A percentile compares a stretch with the other conserved stretches of the same genome.
phyloP scores from a whole-genome alignment of 345 rosid genomes.

The Combretum micranthum region DNA sequence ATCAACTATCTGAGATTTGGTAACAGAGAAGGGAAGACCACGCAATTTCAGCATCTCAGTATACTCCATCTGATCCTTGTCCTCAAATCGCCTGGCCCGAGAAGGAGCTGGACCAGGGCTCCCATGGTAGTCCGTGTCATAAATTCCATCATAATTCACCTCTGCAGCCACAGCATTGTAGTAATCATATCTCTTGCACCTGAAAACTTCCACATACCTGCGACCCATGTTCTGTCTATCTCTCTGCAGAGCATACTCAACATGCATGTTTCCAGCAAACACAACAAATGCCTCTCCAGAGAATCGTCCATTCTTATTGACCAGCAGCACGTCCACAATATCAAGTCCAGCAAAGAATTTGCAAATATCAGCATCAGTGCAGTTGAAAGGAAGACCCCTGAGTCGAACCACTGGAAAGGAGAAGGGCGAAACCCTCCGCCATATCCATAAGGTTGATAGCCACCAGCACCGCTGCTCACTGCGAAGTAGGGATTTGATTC shows the following conservation, averaged over 20 bases:
- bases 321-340: conserved; percentile 82
- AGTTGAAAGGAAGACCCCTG: conserved; percentile 90
- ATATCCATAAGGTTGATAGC: conserved; percentile 55
- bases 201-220: conserved; percentile 83
- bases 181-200: conserved; percentile 77
- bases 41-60: conserved; percentile 83
- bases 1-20: conserved; percentile 53
- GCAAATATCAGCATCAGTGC: conserved; percentile 82
- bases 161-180: conserved; percentile 83
- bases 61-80: conserved; percentile 73
- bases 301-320: conserved; percentile 70
- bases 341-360: conserved; percentile 89
- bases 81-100: conserved; percentile 50
- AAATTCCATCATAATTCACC: conserved; percentile 70
- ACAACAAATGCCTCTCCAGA: conserved; percentile 89
- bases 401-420: conserved; percentile 83
- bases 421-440: conserved; percentile 51
- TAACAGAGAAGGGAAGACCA: conserved; percentile 81
- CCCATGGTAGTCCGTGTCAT: conserved; percentile 56
- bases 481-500: conserved; percentile 99
- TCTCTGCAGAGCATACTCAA: conserved; percentile 81
- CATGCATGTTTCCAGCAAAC: conserved; percentile 71
- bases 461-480: conserved; percentile 65
- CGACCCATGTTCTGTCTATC: conserved; percentile 88
- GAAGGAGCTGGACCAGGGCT: conserved; percentile 64